Base-by-base conservation (phyloP, 768 basidiomycete species). In the Russula abietina region DNA sequence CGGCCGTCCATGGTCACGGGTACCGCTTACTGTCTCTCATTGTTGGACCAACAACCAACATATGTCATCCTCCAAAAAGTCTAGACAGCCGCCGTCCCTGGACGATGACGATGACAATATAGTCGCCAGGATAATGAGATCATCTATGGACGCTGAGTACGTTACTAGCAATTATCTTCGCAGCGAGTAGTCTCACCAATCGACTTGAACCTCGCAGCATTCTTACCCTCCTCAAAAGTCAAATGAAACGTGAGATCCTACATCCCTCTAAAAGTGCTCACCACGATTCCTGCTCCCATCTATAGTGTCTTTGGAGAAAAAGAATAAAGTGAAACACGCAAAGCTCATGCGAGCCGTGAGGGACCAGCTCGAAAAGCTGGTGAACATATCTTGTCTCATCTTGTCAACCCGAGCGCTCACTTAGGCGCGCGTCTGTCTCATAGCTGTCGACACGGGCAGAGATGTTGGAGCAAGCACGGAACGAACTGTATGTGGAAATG, bases 351-450 rank as follows among this genome's bases (percentile, higher is more conserved):
- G 52, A 17, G 53, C 52, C 24, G 56, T 30, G n/a, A 28, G 50
- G 65, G 33, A 51, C 28, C 54, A 69, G 38, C 39, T 57, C 49
- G 64, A 54, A 51, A 64, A 60, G 32, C 26, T 55, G 39, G 63
- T 43, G n/a, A 55, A 6, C 11, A 4, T 22, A n/a, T 43, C 17
- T 43, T 9, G 17, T 45, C 19, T 51, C 26, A 32, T 63, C 28
- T 38, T 51, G 53, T 38, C 28, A 22, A 45, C 24, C 10, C 4
- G 50, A 28, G 22, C 19, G 22, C 26, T 54, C 14, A 1, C 33
- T n/a, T 24, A 30, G 12, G 22, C 17, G 36, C 19, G 26, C n/a
- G 4, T 30, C 5, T 36, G 12, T 28, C 19, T 26, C 30, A 28
- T 22, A 64, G 63, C 19, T 64, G 26, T 64, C 63, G 32, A 33